phyloP scores from a whole-genome alignment of 257 asterid genomes.

The Dorcoceras hygrometricum region DNA sequence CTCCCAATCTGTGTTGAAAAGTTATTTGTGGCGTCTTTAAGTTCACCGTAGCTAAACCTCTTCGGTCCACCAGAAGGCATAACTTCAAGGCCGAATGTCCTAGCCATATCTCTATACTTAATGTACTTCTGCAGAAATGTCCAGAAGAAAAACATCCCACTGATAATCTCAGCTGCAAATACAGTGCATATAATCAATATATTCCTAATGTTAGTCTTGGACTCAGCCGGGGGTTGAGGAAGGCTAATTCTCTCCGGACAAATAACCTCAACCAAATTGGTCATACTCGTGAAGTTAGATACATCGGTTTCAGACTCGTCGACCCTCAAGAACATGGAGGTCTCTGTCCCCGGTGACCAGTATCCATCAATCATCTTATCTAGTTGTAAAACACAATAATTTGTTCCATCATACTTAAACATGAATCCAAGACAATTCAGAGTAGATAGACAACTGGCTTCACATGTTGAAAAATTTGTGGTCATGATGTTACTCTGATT shows the following conservation, averaged over 20 bases:
- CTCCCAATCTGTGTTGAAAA: conserved; percentile 61
- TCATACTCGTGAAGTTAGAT: conserved; percentile 59
- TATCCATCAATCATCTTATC: conserved; percentile 51
- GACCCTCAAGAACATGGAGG: conserved; percentile 60
- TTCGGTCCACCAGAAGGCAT: conserved; percentile 80
- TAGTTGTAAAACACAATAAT: conserved; percentile 56
- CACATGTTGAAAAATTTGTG: conserved; percentile 40
- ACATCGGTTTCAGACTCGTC: conserved; percentile 46
- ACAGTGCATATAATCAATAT: conserved; percentile 50
- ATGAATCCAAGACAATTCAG: conserved; percentile 54
- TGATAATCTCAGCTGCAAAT: conserved; percentile 70
- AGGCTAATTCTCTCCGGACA: conserved; percentile 70
- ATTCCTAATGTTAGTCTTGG: conserved; percentile 57
- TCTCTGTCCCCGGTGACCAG: conserved; percentile 65
- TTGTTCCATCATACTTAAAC: conserved; percentile 67
- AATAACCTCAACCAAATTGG: conserved; percentile 50
- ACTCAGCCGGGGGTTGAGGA: conserved; percentile 60
- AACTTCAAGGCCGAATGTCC: conserved; percentile 78
- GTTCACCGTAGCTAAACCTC: conserved; percentile 61
- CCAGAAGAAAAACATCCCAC: conserved; percentile 78
- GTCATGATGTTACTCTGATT: conserved; percentile 42
- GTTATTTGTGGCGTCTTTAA: conserved; percentile 56
- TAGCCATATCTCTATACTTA: conserved; percentile 87
- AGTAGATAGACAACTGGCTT: conserved; percentile 33
- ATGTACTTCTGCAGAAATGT: conserved; percentile 68